phyloP scores from a whole-genome alignment of 805 yeast species.

The Barnettozyma sp. region DNA sequence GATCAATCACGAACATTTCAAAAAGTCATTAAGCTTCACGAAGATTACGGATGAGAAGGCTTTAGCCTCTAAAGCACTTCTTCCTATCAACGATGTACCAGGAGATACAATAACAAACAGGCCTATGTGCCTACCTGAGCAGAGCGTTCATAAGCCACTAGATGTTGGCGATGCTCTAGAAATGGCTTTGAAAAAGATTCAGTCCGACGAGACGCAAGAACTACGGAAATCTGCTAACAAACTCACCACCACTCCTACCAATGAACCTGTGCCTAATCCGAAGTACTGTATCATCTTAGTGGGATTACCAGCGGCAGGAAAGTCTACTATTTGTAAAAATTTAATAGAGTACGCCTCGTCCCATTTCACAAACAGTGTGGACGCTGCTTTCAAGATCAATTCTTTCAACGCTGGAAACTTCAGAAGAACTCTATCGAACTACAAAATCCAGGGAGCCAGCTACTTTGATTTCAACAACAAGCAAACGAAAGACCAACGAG shows the following conservation, averaged over 20 bases:
- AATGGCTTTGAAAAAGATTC: constrained; percentile 10
- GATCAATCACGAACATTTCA: constrained; percentile 6
- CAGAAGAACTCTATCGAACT: constrained; percentile 40
- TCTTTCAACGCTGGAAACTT: constrained; percentile 74
- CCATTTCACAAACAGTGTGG: constrained; percentile 8
- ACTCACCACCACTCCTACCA: constrained; percentile 24
- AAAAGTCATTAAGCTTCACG: constrained; percentile 18
- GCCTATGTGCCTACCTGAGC: too few species aligned
- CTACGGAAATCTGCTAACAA: constrained; percentile 18
- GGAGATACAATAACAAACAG: background rate
- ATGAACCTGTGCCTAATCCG: constrained; percentile 21
- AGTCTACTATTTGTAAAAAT: constrained; percentile 64
- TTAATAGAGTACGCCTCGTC: constrained; percentile 47
- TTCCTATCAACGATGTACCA: too few species aligned
- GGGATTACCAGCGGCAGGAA: constrained; percentile 75
- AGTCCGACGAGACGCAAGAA: constrained; percentile 12
- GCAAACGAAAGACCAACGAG: constrained; percentile 38
- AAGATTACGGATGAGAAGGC: constrained; percentile 12
- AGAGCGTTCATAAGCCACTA: too few species aligned
- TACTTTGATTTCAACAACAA: constrained; percentile 38
- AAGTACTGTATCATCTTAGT: constrained; percentile 65
- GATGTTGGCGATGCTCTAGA: constrained; percentile 15
- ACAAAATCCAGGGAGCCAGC: constrained; percentile 32
- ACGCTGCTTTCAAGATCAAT: constrained; percentile 26
- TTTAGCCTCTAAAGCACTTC: too few species aligned